phyloP scores from a whole-genome alignment of 495 filamentous ascomycete species.

The Chaetomium cochliodes region DNA sequence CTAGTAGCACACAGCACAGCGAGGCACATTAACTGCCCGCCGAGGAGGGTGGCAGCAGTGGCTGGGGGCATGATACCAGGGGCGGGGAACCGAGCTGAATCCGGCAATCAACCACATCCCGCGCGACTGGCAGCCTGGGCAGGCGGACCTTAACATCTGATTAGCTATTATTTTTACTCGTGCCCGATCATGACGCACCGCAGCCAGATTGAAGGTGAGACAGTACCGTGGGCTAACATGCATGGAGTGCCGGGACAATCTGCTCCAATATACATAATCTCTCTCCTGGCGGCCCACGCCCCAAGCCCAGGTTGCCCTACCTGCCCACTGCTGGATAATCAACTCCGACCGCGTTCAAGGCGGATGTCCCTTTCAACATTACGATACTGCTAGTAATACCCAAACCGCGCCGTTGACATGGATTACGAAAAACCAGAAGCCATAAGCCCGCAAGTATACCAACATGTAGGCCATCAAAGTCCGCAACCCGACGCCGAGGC shows the following conservation, averaged over 20 bases:
- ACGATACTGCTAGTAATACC: not conserved
- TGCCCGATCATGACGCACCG: conserved; percentile 10
- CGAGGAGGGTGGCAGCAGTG: not conserved
- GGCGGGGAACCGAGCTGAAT: conserved; percentile 8
- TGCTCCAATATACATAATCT: not conserved
- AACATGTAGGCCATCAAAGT: conserved; percentile 15
- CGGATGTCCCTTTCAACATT: not conserved
- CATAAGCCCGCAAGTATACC: conserved; percentile 24
- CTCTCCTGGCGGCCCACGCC: not conserved
- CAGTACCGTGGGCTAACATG: not conserved
- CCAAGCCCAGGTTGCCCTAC: too few species aligned
- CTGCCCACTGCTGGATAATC: not conserved
- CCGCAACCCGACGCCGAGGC: conserved; percentile 32
- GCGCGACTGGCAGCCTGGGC: not conserved
- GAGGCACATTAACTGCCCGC: conserved; percentile 4
- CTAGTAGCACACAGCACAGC: not conserved
- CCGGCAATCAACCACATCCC: not conserved
- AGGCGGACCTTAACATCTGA: not conserved
- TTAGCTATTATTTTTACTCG: conserved; percentile 22
- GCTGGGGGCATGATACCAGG: not conserved
- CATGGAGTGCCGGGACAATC: not conserved
- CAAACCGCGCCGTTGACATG: conserved; percentile 17
- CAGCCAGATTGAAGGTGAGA: not conserved
- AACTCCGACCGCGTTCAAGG: not conserved
- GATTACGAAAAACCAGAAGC: conserved; percentile 39